These are phyloP conservation scores for Mortierella sp. DNA, from an alignment of 371 early-diverging fungal species.

Conservation along the genomic window DNA sequence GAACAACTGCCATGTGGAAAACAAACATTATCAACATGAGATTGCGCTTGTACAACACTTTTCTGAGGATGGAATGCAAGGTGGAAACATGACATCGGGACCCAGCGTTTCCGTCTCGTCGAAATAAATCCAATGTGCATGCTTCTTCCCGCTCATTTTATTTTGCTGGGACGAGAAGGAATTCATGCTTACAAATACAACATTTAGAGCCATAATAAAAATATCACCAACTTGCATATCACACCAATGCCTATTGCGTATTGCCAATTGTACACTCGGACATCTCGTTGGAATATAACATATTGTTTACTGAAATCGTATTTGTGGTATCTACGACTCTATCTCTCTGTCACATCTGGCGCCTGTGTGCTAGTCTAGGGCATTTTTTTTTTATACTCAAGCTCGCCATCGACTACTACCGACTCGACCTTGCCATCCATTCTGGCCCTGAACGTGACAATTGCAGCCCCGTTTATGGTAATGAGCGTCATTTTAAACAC, in stretches of 20 bases:
- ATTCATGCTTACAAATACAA: background rate
- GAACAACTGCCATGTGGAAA: slow-evolving; percentile 78
- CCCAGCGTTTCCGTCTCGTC: slow-evolving; percentile 40
- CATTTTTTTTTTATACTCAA: too few relatives aligned
- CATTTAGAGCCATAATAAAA: background rate
- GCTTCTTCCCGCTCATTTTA: background rate
- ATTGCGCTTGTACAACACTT: slow-evolving; percentile 79
- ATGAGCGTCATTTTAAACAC: too few relatives aligned
- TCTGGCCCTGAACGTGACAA: too few relatives aligned
- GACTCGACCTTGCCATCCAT: too few relatives aligned
- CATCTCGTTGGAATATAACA: too few relatives aligned
- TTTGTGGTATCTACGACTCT: too few relatives aligned
- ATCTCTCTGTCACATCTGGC: too few relatives aligned
- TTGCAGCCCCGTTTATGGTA: too few relatives aligned
- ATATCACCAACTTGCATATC: background rate
- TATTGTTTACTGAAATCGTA: too few relatives aligned
- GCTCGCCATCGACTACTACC: too few relatives aligned
- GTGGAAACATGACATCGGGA: slow-evolving; percentile 46
- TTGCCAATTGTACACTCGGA: too few relatives aligned
- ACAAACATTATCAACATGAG: slow-evolving; percentile 74
- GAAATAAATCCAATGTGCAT: slow-evolving; percentile 17
- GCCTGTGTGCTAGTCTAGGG: too few relatives aligned
- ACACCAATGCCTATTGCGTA: background rate
- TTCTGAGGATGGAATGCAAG: slow-evolving; percentile 74
- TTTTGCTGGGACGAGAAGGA: background rate